Conservation (phyloP, 257 asterid species). For the Verbena officinalis region DNA sequence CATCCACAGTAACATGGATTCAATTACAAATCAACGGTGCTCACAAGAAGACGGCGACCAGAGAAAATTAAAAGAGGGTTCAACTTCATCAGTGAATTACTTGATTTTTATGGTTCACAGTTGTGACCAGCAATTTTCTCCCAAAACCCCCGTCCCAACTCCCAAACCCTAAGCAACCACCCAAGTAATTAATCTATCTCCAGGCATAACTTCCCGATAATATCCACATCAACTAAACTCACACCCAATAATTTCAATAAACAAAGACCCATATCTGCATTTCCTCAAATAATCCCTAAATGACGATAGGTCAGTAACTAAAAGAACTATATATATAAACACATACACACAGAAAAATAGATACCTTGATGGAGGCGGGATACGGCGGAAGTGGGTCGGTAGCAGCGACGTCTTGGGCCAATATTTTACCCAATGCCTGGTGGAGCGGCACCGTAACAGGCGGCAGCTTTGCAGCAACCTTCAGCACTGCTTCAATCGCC, state of each 20-base stretch:
- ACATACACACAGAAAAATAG: not conserved
- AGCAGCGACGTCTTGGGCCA: slow-evolving; percentile 83
- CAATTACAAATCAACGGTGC: not conserved
- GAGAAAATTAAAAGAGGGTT: too few species aligned
- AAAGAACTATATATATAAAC: slow-evolving; percentile 3
- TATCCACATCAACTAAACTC: not conserved
- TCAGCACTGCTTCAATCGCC: slow-evolving; percentile 66
- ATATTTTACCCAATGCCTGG: slow-evolving; percentile 69
- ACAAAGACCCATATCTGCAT: slow-evolving; percentile 1
- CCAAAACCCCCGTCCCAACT: not conserved
- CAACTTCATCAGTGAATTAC: too few species aligned
- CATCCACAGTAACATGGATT: not conserved
- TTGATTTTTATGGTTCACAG: too few species aligned
- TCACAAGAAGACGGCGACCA: not conserved
- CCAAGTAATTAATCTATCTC: slow-evolving; percentile 3
- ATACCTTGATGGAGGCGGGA: slow-evolving; percentile 92
- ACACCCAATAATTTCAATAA: not conserved
- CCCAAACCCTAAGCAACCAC: slow-evolving; percentile 17
- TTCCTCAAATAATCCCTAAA: not conserved
- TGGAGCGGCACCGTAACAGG: slow-evolving; percentile 64
- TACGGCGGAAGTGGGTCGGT: slow-evolving; percentile 95
- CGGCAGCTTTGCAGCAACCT: slow-evolving; percentile 58
- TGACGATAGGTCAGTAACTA: not conserved
- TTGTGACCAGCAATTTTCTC: not conserved
- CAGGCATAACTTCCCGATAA: not conserved